Conservation (phyloP, 306 rosid genomes). For the Gastrolobium villosum region DNA sequence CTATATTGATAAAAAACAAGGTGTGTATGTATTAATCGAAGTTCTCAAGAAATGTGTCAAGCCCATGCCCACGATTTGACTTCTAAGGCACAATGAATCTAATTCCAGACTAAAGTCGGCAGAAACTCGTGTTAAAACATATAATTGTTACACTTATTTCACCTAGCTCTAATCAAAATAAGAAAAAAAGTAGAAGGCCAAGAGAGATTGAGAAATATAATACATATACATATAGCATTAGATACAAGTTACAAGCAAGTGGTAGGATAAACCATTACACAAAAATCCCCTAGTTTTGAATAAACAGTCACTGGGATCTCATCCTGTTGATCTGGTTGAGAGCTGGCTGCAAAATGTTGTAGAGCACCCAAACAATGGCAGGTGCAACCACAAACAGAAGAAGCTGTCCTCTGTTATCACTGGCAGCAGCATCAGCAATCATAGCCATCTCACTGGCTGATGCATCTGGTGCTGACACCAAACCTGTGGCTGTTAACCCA, state of each 20-base stretch:
- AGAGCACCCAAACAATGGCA: conserved; percentile 86
- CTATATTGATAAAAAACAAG: neutral
- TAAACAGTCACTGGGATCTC: conserved; percentile 68
- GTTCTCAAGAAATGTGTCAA: conserved; percentile 6
- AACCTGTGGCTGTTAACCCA: conserved; percentile 64
- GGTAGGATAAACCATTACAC: conserved; percentile 42
- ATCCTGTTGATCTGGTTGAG: conserved; percentile 88
- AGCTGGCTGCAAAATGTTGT: conserved; percentile 91
- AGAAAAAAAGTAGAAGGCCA: neutral
- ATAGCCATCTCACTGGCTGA: conserved; percentile 66
- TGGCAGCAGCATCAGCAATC: conserved; percentile 67
- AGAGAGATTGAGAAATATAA: neutral
- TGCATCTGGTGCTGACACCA: conserved; percentile 60
- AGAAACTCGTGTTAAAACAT: no score
- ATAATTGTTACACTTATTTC: no score
- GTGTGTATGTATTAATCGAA: neutral
- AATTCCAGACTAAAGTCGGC: no score
- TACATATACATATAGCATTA: conserved; percentile 12
- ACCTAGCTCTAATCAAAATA: no score
- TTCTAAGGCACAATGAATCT: no score
- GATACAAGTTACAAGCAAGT: conserved; percentile 52
- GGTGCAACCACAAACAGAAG: conserved; percentile 85
- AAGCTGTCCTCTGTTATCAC: conserved; percentile 79
- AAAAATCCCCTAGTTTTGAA: conserved; percentile 23
- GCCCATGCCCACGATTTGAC: neutral